Percentiles rank a stretch among this genome's conserved stretches.
These are phyloP conservation scores for Trichosanthes cucumerina DNA, from an alignment of 306 rosid species.

Conservation along the genomic window DNA sequence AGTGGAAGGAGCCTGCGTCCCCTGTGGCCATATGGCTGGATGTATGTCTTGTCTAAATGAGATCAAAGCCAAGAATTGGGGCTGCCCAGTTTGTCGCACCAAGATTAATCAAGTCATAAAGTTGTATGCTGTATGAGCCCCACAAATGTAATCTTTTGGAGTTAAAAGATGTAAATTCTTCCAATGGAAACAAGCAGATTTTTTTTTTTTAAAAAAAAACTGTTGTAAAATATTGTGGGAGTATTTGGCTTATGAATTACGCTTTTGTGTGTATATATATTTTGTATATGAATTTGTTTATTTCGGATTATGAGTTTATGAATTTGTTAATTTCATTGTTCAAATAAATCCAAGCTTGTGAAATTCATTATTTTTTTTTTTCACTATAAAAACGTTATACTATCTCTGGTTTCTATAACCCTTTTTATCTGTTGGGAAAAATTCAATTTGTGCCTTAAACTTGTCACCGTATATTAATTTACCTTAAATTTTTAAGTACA, in stretches of 20 bases:
- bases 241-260: neutral
- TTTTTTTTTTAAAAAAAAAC: neutral
- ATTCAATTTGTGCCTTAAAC: too few relatives aligned
- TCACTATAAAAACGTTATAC: too few relatives aligned
- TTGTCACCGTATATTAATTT: too few relatives aligned
- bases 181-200: neutral
- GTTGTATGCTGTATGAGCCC: constrained; percentile 57
- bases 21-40: constrained; percentile 97
- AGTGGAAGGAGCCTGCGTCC: constrained; percentile 92
- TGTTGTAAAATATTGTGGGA: neutral
- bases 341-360: neutral
- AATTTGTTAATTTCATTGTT: neutral
- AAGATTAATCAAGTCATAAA: constrained; percentile 68
- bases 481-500: too few relatives aligned
- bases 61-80: constrained; percentile 81
- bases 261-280: neutral
- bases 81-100: constrained; percentile 92
- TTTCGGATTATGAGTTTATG: neutral
- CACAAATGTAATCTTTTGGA: neutral
- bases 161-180: neutral
- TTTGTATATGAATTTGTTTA: neutral
- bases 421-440: too few relatives aligned
- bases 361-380: too few relatives aligned
- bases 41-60: constrained; percentile 95
- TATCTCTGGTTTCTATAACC: too few relatives aligned